A percentile compares a stretch with the other conserved stretches of the same genome.
These are phyloP conservation scores for Musa acuminata DNA, from an alignment of 176 grass and related monocot genomes.

Conservation along the genomic window DNA sequence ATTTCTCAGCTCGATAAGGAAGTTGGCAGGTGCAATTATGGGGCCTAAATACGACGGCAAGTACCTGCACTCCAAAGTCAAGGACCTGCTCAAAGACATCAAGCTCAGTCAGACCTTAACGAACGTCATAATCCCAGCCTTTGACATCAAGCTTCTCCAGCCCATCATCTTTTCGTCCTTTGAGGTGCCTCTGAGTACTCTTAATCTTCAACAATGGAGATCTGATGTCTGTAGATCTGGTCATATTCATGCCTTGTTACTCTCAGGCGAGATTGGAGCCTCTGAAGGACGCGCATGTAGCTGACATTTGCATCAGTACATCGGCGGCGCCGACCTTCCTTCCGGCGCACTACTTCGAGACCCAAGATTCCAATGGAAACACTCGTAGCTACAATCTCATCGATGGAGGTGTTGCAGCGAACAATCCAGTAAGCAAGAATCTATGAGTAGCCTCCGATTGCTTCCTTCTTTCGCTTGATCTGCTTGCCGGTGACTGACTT, in stretches of 20 bases:
- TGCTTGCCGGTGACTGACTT: neutral
- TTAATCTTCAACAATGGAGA: neutral
- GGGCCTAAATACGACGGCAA: constrained; percentile 46
- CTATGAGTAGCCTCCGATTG: neutral
- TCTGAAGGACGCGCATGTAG: constrained; percentile 37
- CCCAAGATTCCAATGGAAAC: constrained; percentile 4
- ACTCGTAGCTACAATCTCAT: constrained; percentile 46
- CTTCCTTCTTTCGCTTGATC: neutral
- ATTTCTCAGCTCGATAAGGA: neutral
- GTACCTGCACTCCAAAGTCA: constrained; percentile 39
- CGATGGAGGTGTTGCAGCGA: constrained; percentile 54
- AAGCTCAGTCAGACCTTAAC: constrained; percentile 37
- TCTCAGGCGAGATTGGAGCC: constrained; percentile 24
- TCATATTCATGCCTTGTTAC: neutral
- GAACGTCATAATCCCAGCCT: constrained; percentile 43
- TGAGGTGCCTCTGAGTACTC: constrained; percentile 19
- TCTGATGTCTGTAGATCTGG: neutral
- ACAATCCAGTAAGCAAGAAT: constrained; percentile 38
- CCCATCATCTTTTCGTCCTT: constrained; percentile 58
- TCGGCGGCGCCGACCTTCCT: constrained; percentile 56
- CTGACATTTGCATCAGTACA: constrained; percentile 71
- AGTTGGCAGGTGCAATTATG: neutral
- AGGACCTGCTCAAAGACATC: constrained; percentile 16
- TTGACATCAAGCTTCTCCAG: constrained; percentile 52
- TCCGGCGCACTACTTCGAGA: constrained; percentile 42